Evolutionary conservation across 176 grass and related monocot species (phyloP).

Genomic region (Neostapfia colusana): DNA sequence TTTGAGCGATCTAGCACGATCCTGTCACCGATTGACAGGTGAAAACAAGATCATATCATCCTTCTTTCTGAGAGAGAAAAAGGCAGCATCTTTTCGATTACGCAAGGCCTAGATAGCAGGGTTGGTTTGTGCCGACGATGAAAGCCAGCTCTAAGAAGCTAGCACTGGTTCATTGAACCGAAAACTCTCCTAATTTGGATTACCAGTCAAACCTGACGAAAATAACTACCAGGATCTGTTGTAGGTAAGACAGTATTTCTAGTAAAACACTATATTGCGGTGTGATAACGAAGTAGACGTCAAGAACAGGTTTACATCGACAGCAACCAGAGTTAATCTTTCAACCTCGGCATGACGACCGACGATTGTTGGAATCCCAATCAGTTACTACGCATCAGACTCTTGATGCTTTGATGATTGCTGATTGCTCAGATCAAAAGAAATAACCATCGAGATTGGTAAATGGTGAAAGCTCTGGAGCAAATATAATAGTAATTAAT

Average conservation of each 20-base stretch:
- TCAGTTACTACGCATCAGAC: neutral
- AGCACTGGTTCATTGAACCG: neutral
- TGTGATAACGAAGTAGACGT: neutral
- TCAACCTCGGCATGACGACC: slow-evolving; percentile 30
- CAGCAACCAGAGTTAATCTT: slow-evolving; percentile 7
- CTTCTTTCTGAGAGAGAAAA: slow-evolving; percentile 31
- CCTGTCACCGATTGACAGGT: slow-evolving; percentile 23
- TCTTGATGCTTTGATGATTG: slow-evolving; percentile 15
- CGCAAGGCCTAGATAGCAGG: slow-evolving; percentile 9
- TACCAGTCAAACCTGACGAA: neutral
- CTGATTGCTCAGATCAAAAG: neutral
- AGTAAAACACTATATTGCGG: neutral
- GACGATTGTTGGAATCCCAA: neutral
- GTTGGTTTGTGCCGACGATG: slow-evolving; percentile 34
- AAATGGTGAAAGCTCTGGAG: neutral
- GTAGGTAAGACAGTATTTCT: neutral
- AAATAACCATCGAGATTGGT: neutral
- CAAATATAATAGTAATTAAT: neutral
- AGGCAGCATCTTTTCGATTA: slow-evolving; percentile 25
- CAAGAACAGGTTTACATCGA: neutral
- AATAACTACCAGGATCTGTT: neutral
- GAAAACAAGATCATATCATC: slow-evolving; percentile 32
- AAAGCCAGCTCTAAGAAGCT: slow-evolving; percentile 2
- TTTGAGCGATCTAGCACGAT: slow-evolving; percentile 14
- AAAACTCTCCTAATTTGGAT: slow-evolving; percentile 16